Evolutionary conservation across 2,329 filamentous ascomycete genomes (phyloP).

Genomic region (Nothopassalora personata): DNA sequence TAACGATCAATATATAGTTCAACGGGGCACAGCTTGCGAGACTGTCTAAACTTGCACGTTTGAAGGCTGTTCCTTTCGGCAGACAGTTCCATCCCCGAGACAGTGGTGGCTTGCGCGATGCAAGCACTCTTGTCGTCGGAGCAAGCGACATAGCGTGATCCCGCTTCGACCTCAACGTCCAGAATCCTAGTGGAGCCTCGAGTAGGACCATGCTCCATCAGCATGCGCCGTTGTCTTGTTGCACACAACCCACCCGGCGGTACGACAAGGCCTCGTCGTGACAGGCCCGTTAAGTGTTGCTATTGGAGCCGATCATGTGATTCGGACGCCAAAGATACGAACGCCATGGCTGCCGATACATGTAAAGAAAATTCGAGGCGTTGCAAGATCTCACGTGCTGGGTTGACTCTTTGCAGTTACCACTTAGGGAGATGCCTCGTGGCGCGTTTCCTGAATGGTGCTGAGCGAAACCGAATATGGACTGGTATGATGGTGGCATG

Average conservation of each 20-base stretch:
- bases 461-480: not conserved
- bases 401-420: not conserved
- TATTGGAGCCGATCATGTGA: not conserved
- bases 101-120: not conserved
- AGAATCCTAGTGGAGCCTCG: not conserved
- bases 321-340: not conserved
- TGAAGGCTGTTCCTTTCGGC: not conserved
- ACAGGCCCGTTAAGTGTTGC: not conserved
- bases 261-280: not conserved
- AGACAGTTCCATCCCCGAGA: not conserved
- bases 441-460: not conserved
- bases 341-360: not conserved
- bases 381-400: not conserved
- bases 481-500: not conserved
- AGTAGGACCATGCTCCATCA: not conserved
- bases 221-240: not conserved
- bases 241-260: not conserved
- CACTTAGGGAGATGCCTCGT: not conserved
- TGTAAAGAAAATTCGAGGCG: not conserved
- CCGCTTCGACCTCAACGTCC: not conserved
- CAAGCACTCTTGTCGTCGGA: not conserved
- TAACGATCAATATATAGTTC: not conserved
- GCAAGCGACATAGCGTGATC: not conserved
- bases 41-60: not conserved
- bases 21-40: not conserved